Evolutionary conservation across 176 grass and related monocot species (phyloP), one percentile per base, ranked within the genome.

Genomic region (Rhipidocladum racemiflorum): DNA sequence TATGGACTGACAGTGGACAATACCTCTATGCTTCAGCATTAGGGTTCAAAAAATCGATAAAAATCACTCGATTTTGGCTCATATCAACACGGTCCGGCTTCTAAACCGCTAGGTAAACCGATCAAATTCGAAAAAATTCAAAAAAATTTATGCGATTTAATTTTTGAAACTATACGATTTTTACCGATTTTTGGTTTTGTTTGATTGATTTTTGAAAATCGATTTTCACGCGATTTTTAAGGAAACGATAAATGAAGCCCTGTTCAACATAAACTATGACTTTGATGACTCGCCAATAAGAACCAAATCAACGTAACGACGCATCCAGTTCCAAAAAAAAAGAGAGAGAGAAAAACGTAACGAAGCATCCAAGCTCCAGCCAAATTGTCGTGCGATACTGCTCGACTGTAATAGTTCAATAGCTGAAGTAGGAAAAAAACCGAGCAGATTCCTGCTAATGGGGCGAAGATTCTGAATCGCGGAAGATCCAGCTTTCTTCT

Each of bases 391-490:
- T 15, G 28, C 25, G 7, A 21, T 70, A 42, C 8, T 49, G 18
- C 8, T 16, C 30, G 67, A 86, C 39, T 36, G 29, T n/a, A 11
- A 27, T 48, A 80, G 53, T 36, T 39, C 21, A 11, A 18, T 34
- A 80, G 53, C 46, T 12, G 65, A 81, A 13, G 55, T 0, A 39
- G n/a, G 63, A 80, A 80, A 1, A 1, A 29, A 36, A 2, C 28
- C 15, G 11, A 50, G 43, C 64, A 89, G 64, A 76, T 89, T 71
- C 77, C 25, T 56, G 29, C 27, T 36, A 81, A 85, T 57, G 56
- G 64, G 65, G 21, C 20, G 27, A 62, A 77, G 71, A 89, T 89
- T 80, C 10, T 4, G 27, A 80, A 34, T 24, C 72, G 7, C 12
- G 0, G 2, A 39, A 49, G 79, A 77, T 77, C 72, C 72, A 21